Base-by-base conservation (phyloP, 2,329 filamentous ascomycete species). In the Fusarium xylarioides region DNA sequence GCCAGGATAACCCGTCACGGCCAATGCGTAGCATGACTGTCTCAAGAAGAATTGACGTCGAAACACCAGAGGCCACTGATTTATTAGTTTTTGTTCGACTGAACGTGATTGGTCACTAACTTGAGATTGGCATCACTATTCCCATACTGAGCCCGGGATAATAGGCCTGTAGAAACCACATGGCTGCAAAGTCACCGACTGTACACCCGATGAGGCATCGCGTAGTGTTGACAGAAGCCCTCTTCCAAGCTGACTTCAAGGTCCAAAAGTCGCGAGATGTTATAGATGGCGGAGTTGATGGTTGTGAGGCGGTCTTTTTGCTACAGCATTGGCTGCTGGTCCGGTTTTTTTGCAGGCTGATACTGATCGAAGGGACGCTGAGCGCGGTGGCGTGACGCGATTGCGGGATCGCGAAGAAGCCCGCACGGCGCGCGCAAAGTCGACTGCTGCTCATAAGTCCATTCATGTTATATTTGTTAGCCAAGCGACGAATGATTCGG, bases 161-260 rank as follows among this genome's bases (percentile, higher is more conserved):
- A 46, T 83, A 83, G 0, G 84, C 79, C 65, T 89, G 87, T 0
- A 90, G 81, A 37, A 84, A 82, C 87, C 88, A 90, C 81, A 90
- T 84, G 1, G 86, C 83, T 3, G 86, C 84, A 67, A 89, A 89
- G 75, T 90, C 88, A n/a, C 88, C 88, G 1, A 81, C 46, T 0
- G 87, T 89, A 71, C 88, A 90, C 12, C 88, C 87, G 4, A 87
- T 79, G 4, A 90, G 82, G 66, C 88, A 90, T 11, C 87, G 85
- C 7, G 87, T 76, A 0, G 88, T 90, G 72, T 90, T 90, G 71
- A 90, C 75, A 0, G 81, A 80, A 1, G 88, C 86, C n/a, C 88
- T 80, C 32, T 79, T 81, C 87, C 88, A 90, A 1, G 81, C 78
- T 2, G 78, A 40, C 2, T 35, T 61, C 0, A 79, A 81, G 2